Conservation (phyloP, 257 asterid species). For the Salvia rosmarinus region DNA sequence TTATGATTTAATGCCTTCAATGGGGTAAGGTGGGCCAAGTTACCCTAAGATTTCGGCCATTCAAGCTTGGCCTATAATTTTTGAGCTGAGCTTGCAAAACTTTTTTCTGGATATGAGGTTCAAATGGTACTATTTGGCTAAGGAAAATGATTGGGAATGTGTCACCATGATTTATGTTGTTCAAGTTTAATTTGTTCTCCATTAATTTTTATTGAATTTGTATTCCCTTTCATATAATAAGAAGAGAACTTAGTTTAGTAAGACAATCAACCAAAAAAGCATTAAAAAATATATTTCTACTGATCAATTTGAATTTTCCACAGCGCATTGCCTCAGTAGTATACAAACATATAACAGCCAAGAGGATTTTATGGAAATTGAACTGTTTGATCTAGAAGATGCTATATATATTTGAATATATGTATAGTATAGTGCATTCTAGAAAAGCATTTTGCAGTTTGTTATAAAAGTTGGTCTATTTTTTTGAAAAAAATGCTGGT, state of each 20-base stretch:
- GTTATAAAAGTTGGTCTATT: neutral
- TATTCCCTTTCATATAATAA: neutral
- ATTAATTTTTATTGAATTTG: neutral
- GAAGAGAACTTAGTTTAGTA: neutral
- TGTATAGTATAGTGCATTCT: neutral
- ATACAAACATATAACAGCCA: neutral
- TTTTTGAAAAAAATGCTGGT: neutral
- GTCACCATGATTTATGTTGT: neutral
- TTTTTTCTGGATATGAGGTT: neutral
- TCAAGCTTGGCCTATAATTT: constrained; percentile 9
- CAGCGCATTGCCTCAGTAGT: constrained; percentile 4
- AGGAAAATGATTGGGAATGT: constrained; percentile 9
- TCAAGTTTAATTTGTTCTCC: too few species aligned
- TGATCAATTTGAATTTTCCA: neutral
- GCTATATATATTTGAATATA: neutral
- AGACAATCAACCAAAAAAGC: neutral
- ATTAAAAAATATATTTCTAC: neutral
- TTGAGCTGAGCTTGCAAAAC: constrained; percentile 15
- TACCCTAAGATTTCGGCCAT: constrained; percentile 14
- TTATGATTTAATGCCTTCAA: constrained; percentile 2
- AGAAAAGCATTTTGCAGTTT: constrained; percentile 8
- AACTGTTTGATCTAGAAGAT: neutral
- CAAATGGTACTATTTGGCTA: constrained; percentile 1
- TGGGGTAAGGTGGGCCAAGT: constrained; percentile 17
- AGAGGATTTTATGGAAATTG: neutral